phyloP scores from a whole-genome alignment of 78 protist genomes.

The Dictyostelium intermedium region DNA sequence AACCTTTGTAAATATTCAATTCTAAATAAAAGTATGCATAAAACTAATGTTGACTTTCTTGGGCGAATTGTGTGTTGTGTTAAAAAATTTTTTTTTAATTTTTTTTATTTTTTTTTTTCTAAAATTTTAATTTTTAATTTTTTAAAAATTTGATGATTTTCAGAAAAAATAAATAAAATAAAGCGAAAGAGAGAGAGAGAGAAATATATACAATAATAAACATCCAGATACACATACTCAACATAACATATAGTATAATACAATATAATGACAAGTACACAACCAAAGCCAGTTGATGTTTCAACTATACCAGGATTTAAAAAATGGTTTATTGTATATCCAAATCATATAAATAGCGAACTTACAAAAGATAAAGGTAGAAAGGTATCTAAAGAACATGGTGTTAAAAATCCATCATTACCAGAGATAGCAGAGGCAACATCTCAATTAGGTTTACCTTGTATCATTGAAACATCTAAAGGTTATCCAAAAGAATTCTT shows the following conservation, averaged over 20 bases:
- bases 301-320: conserved; percentile 24
- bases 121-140: not conserved
- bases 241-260: not conserved
- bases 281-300: not conserved
- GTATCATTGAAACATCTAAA: conserved; percentile 31
- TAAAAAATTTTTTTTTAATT: not conserved
- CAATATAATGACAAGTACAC: not conserved
- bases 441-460: not conserved
- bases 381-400: conserved; percentile 28
- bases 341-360: conserved; percentile 40
- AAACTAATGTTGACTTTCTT: not conserved
- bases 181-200: not conserved
- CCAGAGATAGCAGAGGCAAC: conserved; percentile 46
- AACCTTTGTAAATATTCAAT: not conserved
- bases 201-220: not conserved
- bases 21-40: not conserved
- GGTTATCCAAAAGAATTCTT: conserved; percentile 72
- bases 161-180: not conserved
- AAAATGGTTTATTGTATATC: conserved; percentile 51
- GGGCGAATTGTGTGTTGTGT: no score
- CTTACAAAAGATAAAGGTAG: conserved; percentile 51
- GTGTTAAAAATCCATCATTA: conserved; percentile 51
- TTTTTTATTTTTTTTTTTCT: not conserved
- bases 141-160: not conserved
- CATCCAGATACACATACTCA: not conserved